Percentiles rank a stretch among this genome's conserved stretches.
Conservation (phyloP, 257 asterid genomes). For the Dorcoceras hygrometricum region DNA sequence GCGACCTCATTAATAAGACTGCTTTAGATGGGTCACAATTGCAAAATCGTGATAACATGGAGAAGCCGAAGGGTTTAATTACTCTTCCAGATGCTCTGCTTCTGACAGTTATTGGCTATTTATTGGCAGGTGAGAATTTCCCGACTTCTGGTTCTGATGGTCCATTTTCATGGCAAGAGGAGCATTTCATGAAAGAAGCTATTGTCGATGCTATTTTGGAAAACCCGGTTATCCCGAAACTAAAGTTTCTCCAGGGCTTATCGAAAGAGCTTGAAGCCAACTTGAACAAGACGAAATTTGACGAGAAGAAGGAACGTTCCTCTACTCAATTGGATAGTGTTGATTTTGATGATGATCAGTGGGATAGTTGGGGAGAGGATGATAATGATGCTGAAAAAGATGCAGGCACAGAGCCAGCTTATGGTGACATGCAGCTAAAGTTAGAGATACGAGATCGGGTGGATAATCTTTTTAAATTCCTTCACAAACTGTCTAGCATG, state of each 20-base stretch:
- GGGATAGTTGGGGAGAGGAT: constrained; percentile 90
- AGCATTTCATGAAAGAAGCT: constrained; percentile 95
- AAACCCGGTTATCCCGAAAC: constrained; percentile 55
- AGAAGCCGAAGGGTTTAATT: constrained; percentile 53
- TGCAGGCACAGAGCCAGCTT: constrained; percentile 52
- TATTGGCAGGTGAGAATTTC: constrained; percentile 91
- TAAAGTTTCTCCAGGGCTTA: constrained; percentile 77
- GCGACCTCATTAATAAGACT: constrained; percentile 88
- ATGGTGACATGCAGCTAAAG: constrained; percentile 78
- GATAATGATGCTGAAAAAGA: constrained; percentile 51
- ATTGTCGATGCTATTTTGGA: constrained; percentile 85
- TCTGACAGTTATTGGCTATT: constrained; percentile 66
- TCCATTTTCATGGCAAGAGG: constrained; percentile 99
- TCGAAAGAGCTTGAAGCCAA: constrained; percentile 59
- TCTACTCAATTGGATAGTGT: constrained; percentile 35
- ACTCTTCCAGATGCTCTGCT: constrained; percentile 80
- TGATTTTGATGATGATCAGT: constrained; percentile 81
- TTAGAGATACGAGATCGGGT: constrained; percentile 88
- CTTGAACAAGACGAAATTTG: constrained; percentile 38
- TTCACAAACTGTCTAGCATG: constrained; percentile 70
- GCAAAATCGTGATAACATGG: constrained; percentile 31
- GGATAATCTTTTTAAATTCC: constrained; percentile 81
- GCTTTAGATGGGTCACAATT: constrained; percentile 51
- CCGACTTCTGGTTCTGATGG: constrained; percentile 88
- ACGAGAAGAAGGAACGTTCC: constrained; percentile 43